Evolutionary conservation across 2,329 filamentous ascomycete species (phyloP), one percentile per base, ranked within the genome.

Genomic region (Dendryphion nanum): DNA sequence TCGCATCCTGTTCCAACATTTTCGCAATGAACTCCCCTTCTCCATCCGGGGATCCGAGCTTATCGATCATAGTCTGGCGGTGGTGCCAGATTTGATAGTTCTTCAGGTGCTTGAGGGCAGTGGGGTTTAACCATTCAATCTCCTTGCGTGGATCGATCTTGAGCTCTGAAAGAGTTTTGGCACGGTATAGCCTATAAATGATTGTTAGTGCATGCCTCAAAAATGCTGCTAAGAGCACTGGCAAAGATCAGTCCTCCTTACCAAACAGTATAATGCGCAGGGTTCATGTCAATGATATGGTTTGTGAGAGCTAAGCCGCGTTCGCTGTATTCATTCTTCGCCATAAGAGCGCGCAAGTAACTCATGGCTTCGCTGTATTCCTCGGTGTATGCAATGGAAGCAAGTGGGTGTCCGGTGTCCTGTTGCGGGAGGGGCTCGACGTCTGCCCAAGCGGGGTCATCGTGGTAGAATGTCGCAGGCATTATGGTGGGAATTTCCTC

Each of bases 221-320:
- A 15, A 15, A 4, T 17, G 5, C n/a, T 15, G 16, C 6, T 15
- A 21, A 8, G 29, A 10, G 29, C n/a, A n/a, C n/a, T 10, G n/a
- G n/a, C 23, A 26, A 26, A n/a, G 23, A n/a, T n/a, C 23, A 26
- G n/a, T 26, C n/a, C 8, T 26, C 58, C 69, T 46, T 59, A 79
- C 93, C 93, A 98, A 45, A 97, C 91, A 13, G 93, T 98, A 71
- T 98, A 98, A 72, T 98, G 93, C 1, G 93, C 90, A 13, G 93
- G 87, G 67, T 98, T 98, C 78, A 96, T 82, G 43, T 76, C 74
- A 61, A 98, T 97, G 60, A 98, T 83, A 66, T 91, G 82, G 61
- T 89, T 85, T 4, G 93, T 98, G 45, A 98, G 79, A 20, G 75
- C 77, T 30, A 98, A 76, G 23, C 82, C 86, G 33, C 93, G 79